phyloP scores from a whole-genome alignment of 805 yeast species.

The Suhomyces faveliae region DNA sequence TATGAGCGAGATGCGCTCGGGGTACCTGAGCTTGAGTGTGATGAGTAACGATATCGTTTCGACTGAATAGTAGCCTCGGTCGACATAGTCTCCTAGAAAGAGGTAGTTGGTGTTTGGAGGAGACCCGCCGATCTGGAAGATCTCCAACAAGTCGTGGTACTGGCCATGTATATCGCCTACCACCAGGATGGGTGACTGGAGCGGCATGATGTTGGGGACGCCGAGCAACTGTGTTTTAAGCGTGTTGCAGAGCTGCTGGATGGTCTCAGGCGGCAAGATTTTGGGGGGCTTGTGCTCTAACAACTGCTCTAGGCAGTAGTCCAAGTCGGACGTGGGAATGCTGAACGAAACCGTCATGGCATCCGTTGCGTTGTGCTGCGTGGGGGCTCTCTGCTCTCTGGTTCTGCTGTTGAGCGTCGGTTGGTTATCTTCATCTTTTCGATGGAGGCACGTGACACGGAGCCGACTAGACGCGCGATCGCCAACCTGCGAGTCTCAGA shows the following conservation, averaged over 20 bases:
- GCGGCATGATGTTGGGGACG: slow-evolving; percentile 84
- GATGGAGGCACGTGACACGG: too few species aligned
- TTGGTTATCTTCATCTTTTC: too few species aligned
- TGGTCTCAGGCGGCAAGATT: slow-evolving; percentile 40
- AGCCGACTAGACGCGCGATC: too few species aligned
- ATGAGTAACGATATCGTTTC: slow-evolving; percentile 87
- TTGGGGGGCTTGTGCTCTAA: slow-evolving; percentile 42
- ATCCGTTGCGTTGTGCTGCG: background rate
- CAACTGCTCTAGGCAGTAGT: slow-evolving; percentile 42
- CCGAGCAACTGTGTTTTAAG: slow-evolving; percentile 75
- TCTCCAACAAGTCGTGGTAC: slow-evolving; percentile 88
- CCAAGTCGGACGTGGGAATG: slow-evolving; percentile 38
- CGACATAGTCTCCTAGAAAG: slow-evolving; percentile 94
- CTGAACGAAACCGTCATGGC: slow-evolving; percentile 30
- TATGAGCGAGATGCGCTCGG: slow-evolving; percentile 74
- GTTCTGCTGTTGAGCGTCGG: background rate
- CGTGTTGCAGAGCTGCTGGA: slow-evolving; percentile 50
- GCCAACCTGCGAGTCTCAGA: too few species aligned
- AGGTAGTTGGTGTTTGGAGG: slow-evolving; percentile 92
- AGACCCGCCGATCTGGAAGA: slow-evolving; percentile 88
- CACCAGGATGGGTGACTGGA: slow-evolving; percentile 84
- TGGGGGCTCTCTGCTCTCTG: background rate
- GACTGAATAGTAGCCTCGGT: slow-evolving; percentile 88
- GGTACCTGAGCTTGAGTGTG: slow-evolving; percentile 83
- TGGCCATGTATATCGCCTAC: slow-evolving; percentile 99